These are phyloP conservation scores for Silene noctiflora DNA, from an alignment of 179 eudicot genomes.

Conservation along the genomic window DNA sequence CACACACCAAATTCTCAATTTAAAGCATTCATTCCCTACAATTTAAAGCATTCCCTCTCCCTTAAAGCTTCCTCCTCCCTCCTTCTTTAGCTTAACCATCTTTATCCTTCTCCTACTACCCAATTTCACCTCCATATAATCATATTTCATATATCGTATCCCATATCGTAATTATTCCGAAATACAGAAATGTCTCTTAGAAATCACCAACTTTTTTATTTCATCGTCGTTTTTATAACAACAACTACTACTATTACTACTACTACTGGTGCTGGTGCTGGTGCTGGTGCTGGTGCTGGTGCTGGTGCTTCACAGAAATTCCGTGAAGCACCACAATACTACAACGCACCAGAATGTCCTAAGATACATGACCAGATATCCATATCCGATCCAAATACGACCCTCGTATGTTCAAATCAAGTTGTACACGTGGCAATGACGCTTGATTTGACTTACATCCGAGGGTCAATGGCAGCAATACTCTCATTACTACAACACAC, in stretches of 20 bases:
- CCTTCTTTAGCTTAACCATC: slow-evolving; percentile 13
- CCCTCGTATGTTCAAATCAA: slow-evolving; percentile 34
- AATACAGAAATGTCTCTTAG: slow-evolving; percentile 18
- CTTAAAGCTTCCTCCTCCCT: slow-evolving; percentile 21
- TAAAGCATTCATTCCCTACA: too few relatives aligned
- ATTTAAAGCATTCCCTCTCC: background rate
- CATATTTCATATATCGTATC: too few relatives aligned
- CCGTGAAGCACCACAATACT: slow-evolving; percentile 66
- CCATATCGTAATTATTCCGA: too few relatives aligned
- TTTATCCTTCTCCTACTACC: slow-evolving; percentile 13
- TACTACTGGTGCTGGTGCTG: background rate
- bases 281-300: background rate
- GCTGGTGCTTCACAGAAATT: slow-evolving; percentile 29
- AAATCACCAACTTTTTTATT: slow-evolving; percentile 9
- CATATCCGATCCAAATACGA: background rate
- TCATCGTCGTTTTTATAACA: background rate
- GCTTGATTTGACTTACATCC: slow-evolving; percentile 58
- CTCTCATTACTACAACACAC: slow-evolving; percentile 62
- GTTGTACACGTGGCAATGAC: slow-evolving; percentile 77
- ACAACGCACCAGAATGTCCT: slow-evolving; percentile 58
- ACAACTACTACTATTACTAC: background rate
- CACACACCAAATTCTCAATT: background rate
- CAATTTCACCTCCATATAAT: background rate
- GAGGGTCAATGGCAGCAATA: slow-evolving; percentile 77
- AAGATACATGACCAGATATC: background rate